Evolutionary conservation across 371 early-diverging fungal genomes (phyloP).

Genomic region (Mycotypha africana): DNA sequence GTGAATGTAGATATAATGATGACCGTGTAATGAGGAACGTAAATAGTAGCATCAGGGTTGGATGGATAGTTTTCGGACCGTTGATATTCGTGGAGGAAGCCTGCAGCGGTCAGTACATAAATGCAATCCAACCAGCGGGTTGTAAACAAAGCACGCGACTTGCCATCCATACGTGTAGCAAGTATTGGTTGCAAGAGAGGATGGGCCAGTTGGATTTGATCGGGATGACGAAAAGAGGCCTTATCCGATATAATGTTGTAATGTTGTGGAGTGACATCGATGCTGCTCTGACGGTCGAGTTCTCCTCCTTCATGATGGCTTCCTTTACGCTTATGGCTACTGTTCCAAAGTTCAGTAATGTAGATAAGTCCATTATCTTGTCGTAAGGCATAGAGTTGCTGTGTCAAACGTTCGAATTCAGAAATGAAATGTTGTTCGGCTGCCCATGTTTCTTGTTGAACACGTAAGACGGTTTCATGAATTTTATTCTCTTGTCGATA

Average conservation of each 20-base stretch:
- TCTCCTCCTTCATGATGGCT: no score
- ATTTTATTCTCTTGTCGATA: constrained; percentile 39
- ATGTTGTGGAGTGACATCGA: constrained; percentile 10
- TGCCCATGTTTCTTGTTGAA: constrained; percentile 28
- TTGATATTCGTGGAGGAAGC: constrained; percentile 37
- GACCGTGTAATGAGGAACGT: constrained; percentile 36
- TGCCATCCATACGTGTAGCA: constrained; percentile 39
- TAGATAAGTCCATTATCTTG: no score
- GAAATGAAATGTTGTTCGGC: constrained; percentile 30
- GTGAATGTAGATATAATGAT: no score
- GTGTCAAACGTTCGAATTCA: constrained; percentile 24
- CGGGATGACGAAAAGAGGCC: constrained; percentile 35
- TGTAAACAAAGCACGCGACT: constrained; percentile 20
- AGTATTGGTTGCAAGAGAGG: constrained; percentile 36
- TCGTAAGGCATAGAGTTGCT: no score
- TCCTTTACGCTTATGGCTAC: no score
- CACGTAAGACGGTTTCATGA: constrained; percentile 37
- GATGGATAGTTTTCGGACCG: constrained; percentile 20
- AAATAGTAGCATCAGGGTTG: constrained; percentile 21
- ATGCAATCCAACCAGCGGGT: constrained; percentile 37
- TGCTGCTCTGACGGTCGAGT: no score
- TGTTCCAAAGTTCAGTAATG: no score
- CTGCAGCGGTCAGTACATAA: constrained; percentile 41
- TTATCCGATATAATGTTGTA: constrained; percentile 20
- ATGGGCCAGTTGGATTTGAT: constrained; percentile 30